Percentiles rank a stretch among this genome's conserved stretches.
Conservation (phyloP, 1,284 basidiomycete genomes). For the Ceratobasidium sp. region DNA sequence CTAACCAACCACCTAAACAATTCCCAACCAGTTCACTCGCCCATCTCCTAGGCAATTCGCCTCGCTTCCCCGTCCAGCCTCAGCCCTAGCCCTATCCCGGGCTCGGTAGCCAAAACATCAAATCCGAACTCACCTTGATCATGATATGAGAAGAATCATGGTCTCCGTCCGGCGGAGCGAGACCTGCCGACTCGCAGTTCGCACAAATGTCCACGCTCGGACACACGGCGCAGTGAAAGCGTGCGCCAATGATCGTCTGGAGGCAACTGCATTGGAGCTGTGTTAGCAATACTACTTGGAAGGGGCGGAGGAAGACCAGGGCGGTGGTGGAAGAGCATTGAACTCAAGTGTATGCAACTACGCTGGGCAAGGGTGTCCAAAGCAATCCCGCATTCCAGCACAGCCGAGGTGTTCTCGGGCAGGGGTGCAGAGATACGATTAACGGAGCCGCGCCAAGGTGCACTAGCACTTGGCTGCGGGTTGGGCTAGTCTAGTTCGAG, state of each 20-base stretch:
- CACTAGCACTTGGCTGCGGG: neutral
- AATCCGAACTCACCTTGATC: conserved; percentile 77
- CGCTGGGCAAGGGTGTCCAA: neutral
- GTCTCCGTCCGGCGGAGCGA: conserved; percentile 75
- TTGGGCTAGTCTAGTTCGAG: conserved; percentile 7
- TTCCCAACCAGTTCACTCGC: neutral
- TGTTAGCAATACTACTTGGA: conserved; percentile 27
- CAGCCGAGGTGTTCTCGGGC: conserved; percentile 27
- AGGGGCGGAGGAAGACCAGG: neutral
- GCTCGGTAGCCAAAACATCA: neutral
- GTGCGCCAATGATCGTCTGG: conserved; percentile 88
- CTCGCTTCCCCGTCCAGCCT: neutral
- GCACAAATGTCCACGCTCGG: conserved; percentile 85
- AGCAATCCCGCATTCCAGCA: conserved; percentile 2
- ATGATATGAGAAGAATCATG: conserved; percentile 89
- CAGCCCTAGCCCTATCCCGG: neutral
- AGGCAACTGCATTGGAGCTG: conserved; percentile 72
- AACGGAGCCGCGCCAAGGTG: neutral
- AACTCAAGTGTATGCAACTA: conserved; percentile 14
- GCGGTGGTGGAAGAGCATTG: neutral
- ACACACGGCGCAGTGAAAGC: conserved; percentile 93
- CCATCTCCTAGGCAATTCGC: neutral
- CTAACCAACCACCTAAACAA: neutral
- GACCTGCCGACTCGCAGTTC: conserved; percentile 88
- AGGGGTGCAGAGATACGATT: conserved; percentile 22